A percentile compares a stretch with the other conserved stretches of the same genome.
Evolutionary conservation across 148 eudicot species (phyloP).

Genomic region (Nepenthes gracilis): DNA sequence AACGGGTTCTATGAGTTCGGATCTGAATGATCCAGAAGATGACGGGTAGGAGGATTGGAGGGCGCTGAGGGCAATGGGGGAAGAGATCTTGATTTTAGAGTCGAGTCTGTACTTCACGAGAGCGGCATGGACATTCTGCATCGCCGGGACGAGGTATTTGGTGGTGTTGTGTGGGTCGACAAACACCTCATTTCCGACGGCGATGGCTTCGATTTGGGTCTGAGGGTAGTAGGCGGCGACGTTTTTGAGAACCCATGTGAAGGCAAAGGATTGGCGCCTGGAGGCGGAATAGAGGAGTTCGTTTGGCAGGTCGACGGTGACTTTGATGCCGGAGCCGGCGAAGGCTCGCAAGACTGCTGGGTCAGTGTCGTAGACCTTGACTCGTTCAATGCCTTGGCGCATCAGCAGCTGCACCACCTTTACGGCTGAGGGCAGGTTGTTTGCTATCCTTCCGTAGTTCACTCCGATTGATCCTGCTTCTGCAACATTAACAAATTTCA

Average conservation of each 20-base stretch:
- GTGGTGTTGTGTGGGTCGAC: constrained; percentile 66
- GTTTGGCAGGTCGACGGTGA: constrained; percentile 77
- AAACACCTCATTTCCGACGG: constrained; percentile 84
- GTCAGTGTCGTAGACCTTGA: constrained; percentile 83
- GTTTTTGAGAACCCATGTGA: constrained; percentile 52
- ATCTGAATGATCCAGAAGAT: constrained; percentile 58
- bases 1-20: constrained; percentile 48
- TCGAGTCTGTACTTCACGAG: constrained; percentile 28
- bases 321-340: constrained; percentile 38
- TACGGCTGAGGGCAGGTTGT: constrained; percentile 70
- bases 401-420: constrained; percentile 49
- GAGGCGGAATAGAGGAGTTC: constrained; percentile 58
- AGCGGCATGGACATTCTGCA: constrained; percentile 55
- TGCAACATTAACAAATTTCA: constrained; percentile 8
- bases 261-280: constrained; percentile 33
- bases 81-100: constrained; percentile 49
- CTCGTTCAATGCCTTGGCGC: constrained; percentile 42
- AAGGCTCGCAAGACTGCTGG: constrained; percentile 61
- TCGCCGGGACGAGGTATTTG: constrained; percentile 52
- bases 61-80: constrained; percentile 70
- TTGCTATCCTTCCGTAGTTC: constrained; percentile 83
- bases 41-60: constrained; percentile 70
- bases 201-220: constrained; percentile 70
- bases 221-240: constrained; percentile 43
- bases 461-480: constrained; percentile 66